Evolutionary conservation across 441 rosid genomes (phyloP).

Genomic region (Brassica hybrid): DNA sequence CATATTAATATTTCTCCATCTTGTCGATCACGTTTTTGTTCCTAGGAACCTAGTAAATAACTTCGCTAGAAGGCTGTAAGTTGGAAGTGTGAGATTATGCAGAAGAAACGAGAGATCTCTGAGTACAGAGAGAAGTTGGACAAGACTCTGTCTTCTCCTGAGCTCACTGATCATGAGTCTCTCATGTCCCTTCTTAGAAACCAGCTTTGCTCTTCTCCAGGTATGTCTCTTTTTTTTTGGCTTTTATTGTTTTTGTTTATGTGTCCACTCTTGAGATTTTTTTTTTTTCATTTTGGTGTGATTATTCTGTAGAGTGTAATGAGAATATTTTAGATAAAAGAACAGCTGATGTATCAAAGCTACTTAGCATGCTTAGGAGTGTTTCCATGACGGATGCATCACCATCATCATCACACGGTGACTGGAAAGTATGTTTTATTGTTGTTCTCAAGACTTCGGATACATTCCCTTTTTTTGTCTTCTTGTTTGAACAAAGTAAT

Average conservation of each 20-base stretch:
- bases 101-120: constrained; percentile 53
- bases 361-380: constrained; percentile 87
- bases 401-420: constrained; percentile 47
- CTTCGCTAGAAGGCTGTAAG: constrained; percentile 11
- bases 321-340: constrained; percentile 63
- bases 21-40: constrained; percentile 44
- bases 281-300: constrained; percentile 25
- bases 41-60: constrained; percentile 11
- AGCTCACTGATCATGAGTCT: constrained; percentile 57
- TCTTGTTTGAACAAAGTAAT: neutral
- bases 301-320: constrained; percentile 53
- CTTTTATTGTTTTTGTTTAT: neutral
- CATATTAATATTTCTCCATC: constrained; percentile 42
- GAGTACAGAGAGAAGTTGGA: constrained; percentile 80
- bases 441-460: neutral
- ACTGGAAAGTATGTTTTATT: constrained; percentile 79
- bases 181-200: constrained; percentile 65
- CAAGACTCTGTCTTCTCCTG: constrained; percentile 78
- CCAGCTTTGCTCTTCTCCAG: constrained; percentile 66
- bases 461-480: neutral
- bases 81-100: constrained; percentile 49
- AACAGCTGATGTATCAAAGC: constrained; percentile 60
- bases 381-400: constrained; percentile 52
- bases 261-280: constrained; percentile 3
- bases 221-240: constrained; percentile 33